These are phyloP conservation scores for Trametes polyzona DNA, from an alignment of 1,284 basidiomycete genomes.

Conservation along the genomic window DNA sequence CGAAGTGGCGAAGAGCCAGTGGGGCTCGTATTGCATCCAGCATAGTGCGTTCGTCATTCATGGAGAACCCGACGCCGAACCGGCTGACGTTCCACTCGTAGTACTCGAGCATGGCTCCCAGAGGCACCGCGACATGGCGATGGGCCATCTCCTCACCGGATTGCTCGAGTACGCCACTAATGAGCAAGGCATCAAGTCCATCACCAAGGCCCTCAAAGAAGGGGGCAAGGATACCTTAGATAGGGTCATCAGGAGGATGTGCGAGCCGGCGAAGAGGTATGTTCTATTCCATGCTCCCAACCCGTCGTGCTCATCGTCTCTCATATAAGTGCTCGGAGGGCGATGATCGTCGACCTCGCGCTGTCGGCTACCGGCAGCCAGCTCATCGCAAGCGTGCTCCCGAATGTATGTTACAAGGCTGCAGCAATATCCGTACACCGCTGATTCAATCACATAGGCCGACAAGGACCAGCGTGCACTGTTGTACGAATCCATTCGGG, in stretches of 20 bases:
- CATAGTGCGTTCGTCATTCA: conserved; percentile 60
- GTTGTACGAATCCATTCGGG: conserved; percentile 80
- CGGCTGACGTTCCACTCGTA: conserved; percentile 32
- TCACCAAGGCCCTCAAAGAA: conserved; percentile 83
- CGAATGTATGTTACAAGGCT: conserved; percentile 51
- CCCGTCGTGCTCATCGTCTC: neutral
- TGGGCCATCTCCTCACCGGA: conserved; percentile 72
- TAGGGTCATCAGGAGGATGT: conserved; percentile 75
- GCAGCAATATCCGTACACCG: neutral
- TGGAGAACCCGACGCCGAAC: neutral
- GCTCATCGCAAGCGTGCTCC: conserved; percentile 76
- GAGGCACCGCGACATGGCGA: conserved; percentile 69
- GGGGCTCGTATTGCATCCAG: conserved; percentile 84
- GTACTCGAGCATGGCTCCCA: conserved; percentile 81
- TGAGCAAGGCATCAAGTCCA: conserved; percentile 81
- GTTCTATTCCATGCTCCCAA: neutral
- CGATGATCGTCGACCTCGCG: conserved; percentile 82
- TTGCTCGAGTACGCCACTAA: conserved; percentile 77
- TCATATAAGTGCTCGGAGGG: conserved; percentile 64
- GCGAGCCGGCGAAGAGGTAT: conserved; percentile 78
- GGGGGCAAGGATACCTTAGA: conserved; percentile 74
- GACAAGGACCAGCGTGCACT: conserved; percentile 80
- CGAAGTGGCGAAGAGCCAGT: conserved; percentile 83
- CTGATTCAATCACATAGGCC: conserved; percentile 46
- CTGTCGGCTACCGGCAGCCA: conserved; percentile 83